Base-by-base conservation (phyloP, 495 filamentous ascomycete species). In the Echria macrotheca region DNA sequence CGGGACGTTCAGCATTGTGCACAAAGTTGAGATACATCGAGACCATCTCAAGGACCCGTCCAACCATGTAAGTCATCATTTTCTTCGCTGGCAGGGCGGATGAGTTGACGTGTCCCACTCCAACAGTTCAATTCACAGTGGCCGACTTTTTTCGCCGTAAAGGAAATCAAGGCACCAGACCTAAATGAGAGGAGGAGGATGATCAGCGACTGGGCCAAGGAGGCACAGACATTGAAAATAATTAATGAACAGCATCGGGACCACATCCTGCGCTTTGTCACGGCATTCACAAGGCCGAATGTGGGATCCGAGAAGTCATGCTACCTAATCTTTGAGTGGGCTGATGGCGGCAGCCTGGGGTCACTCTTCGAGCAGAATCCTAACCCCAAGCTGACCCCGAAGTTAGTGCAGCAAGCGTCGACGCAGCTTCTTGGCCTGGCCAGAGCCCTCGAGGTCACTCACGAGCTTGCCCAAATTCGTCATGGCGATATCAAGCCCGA, bases 301-400 rank as follows among this genome's bases (percentile, higher is more conserved):
- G 31, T n/a, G 12, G 35, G 33, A 1, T 12, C 21, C 2, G 19
- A 1, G 2, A 52, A 37, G 17, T 39, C 3, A 5, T 54, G 52
- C 48, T 64, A 55, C 42, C 39, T 66, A 19, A 52, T 51, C 29
- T 60, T 64, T 45, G 52, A 52, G 38, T 63, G 57, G 59, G 64
- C 64, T 12, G 50, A 59, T 24, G 55, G 58, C 5, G 56, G 57
- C 11, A 56, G 44, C 22, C 44, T 66, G 4, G 37, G 54, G 6
- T 33, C 59, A n/a, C 52, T 61, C 15, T 63, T 55, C 36, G 24
- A 8, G 15, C 0, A 38, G 2, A 31, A 38, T 18, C 39, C 41
- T 4, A 42, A 29, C 1, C 50, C 50, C 10, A 21, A 6, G 1
- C n/a, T 42, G 6, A 49, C 26, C 18, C 37, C 4, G 21, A n/a